A percentile compares a stretch with the other conserved stretches of the same genome.
These are phyloP conservation scores for Amoeboaphelidium protococcarum DNA, from an alignment of 371 early-diverging fungal species.

Conservation along the genomic window DNA sequence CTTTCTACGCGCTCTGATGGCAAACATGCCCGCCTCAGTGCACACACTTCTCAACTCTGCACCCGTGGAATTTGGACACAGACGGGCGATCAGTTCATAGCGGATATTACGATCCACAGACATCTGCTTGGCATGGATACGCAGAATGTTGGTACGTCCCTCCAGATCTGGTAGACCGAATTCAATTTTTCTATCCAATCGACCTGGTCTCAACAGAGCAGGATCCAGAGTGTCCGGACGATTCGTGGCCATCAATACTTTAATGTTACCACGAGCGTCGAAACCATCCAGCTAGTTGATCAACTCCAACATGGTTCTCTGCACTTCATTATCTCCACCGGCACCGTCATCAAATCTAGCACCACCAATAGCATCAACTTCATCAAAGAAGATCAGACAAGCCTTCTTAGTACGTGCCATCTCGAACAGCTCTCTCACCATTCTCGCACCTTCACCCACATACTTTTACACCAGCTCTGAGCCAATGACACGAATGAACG, in stretches of 20 bases:
- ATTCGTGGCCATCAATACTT: constrained; percentile 97
- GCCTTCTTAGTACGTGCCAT: constrained; percentile 98
- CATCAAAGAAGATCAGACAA: constrained; percentile 99
- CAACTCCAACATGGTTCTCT: constrained; percentile 98
- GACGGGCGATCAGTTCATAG: constrained; percentile 92
- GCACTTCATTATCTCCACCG: constrained; percentile 98
- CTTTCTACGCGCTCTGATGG: constrained; percentile 96
- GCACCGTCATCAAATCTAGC: constrained; percentile 94
- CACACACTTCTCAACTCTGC: constrained; percentile 94
- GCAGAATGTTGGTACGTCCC: constrained; percentile 94
- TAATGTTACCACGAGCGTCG: constrained; percentile 98
- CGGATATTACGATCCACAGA: constrained; percentile 85
- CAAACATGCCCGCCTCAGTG: constrained; percentile 99
- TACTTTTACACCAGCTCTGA: constrained; percentile 98
- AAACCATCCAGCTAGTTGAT: constrained; percentile 99
- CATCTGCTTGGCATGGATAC: constrained; percentile 98
- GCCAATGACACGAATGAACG: constrained; percentile 99
- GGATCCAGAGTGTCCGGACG: constrained; percentile 98
- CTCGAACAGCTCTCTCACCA: constrained; percentile 98
- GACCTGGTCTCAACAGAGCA: constrained; percentile 95
- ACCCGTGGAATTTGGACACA: constrained; percentile 95
- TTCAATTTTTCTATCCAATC: constrained; percentile 98
- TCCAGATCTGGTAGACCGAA: constrained; percentile 88
- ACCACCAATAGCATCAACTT: constrained; percentile 99
- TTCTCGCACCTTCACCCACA: constrained; percentile 98